phyloP scores from a whole-genome alignment of 2,329 filamentous ascomycete species.

The Aureobasidium uvarum region DNA sequence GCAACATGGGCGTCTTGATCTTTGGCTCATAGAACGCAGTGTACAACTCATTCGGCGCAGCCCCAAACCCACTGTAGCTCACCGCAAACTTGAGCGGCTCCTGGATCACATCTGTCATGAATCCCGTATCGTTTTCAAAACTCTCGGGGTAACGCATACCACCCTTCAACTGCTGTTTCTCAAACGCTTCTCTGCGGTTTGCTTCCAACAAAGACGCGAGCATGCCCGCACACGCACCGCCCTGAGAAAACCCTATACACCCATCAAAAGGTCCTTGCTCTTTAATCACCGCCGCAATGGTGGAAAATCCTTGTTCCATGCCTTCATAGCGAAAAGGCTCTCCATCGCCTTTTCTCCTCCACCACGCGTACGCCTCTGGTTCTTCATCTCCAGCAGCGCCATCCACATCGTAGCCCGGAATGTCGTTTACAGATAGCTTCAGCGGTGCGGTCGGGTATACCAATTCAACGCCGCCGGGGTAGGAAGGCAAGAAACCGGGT shows the following conservation, averaged over 20 bases:
- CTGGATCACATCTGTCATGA: constrained; percentile 45
- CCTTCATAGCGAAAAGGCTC: constrained; percentile 60
- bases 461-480: constrained; percentile 45
- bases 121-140: constrained; percentile 44
- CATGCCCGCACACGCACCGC: constrained; percentile 69
- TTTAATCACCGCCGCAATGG: constrained; percentile 61
- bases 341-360: constrained; percentile 64
- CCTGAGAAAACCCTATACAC: constrained; percentile 80
- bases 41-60: constrained; percentile 60
- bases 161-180: constrained; percentile 39
- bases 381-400: constrained; percentile 42
- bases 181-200: constrained; percentile 51
- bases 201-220: constrained; percentile 69
- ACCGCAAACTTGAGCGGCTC: constrained; percentile 67
- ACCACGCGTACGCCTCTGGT: constrained; percentile 75
- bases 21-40: constrained; percentile 70
- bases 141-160: constrained; percentile 54
- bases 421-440: constrained; percentile 45
- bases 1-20: constrained; percentile 73
- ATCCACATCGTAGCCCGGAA: constrained; percentile 58
- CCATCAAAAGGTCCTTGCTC: constrained; percentile 70
- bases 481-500: constrained; percentile 40
- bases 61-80: constrained; percentile 73
- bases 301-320: constrained; percentile 65
- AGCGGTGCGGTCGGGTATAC: constrained; percentile 50